These are phyloP conservation scores for Apiospora sp. DNA, from an alignment of 2,329 filamentous ascomycete species.

Conservation along the genomic window DNA sequence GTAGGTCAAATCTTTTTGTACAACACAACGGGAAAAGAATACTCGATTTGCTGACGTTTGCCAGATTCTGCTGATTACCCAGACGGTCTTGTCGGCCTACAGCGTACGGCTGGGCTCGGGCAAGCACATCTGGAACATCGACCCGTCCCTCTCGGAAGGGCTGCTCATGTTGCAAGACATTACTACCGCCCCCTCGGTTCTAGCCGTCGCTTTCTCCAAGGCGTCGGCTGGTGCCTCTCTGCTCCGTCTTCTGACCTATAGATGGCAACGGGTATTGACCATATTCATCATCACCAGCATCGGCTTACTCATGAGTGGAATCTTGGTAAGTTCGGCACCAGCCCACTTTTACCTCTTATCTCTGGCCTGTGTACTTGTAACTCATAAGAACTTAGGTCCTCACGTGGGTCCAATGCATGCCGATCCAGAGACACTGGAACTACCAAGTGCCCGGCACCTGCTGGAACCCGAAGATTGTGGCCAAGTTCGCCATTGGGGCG, in stretches of 20 bases:
- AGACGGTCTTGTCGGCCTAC: background rate
- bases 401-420: slow-evolving; percentile 34
- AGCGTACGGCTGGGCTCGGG: background rate
- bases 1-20: background rate
- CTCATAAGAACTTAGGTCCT: slow-evolving; percentile 26
- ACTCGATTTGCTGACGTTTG: background rate
- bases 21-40: too few species aligned
- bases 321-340: slow-evolving; percentile 19
- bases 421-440: slow-evolving; percentile 28
- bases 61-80: background rate
- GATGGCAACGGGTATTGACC: slow-evolving; percentile 30
- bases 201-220: slow-evolving; percentile 41
- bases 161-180: background rate
- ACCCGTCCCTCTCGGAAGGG: background rate
- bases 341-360: background rate
- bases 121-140: background rate
- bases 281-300: slow-evolving; percentile 39
- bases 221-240: slow-evolving; percentile 42
- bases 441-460: slow-evolving; percentile 27
- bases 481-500: slow-evolving; percentile 29
- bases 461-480: slow-evolving; percentile 26
- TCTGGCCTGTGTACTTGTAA: background rate
- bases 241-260: slow-evolving; percentile 35
- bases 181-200: slow-evolving; percentile 30
- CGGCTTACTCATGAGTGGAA: slow-evolving; percentile 35